Evolutionary conservation across 495 filamentous ascomycete genomes (phyloP), one percentile per base, ranked within the genome.

Genomic region (Xylaria intraflava): DNA sequence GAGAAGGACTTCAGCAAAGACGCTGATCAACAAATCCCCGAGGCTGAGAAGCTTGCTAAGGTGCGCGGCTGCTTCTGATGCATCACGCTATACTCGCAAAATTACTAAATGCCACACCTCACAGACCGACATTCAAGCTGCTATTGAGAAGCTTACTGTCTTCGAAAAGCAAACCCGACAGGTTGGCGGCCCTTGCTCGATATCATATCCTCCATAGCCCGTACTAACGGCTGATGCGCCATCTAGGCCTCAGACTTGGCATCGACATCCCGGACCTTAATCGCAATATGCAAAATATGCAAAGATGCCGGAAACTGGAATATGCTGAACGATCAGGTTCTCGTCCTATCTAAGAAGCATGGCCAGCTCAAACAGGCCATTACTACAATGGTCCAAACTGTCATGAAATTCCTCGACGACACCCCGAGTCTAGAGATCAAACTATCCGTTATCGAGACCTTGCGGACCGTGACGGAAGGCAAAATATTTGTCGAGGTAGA

Each of bases 401-500:
- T 95, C 49, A 95, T 98, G 89, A 77, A 72, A 41, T 96, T 96
- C 68, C 72, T 98, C 67, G 88, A 95, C 64, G 80, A 87, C 43
- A 65, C 81, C 29, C 89, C 91, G 33, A 86, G 77, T 53, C 56
- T 86, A 54, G 92, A 95, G 51, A 88, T 82, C 29, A 97, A 96
- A 75, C 76, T 98, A 41, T 85, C 88, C 14, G 83, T 94, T 36
- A 97, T 98, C 58, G 90, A 97, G 69, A 95, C 92, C 1, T 72
- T 98, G 61, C 83, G 93, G 55, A 96, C 93, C 27, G 91, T 98
- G 56, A 98, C 93, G 22, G 93, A 98, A 69, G 93, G 93, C 72
- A 98, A 98, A 88, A 97, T 98, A 63, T 98, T 97, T 62, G 91
- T 98, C 61, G 93, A 98, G 77, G 93, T 98, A 20, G 93, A 98